Base-by-base conservation (phyloP, 2,329 filamentous ascomycete species). In the Trichoderma pleuroti region DNA sequence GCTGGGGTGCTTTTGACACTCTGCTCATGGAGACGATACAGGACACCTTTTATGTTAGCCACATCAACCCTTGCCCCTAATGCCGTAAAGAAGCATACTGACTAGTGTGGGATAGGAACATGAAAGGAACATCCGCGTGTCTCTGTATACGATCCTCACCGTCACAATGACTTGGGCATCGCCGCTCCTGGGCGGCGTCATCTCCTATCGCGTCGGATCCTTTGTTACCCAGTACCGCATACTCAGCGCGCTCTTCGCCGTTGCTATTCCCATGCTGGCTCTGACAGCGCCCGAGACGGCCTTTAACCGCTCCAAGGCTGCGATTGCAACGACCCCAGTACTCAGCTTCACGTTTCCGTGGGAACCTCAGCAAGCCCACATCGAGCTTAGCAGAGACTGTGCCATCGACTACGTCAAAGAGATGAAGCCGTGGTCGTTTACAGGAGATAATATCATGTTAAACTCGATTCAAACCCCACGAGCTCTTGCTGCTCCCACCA, bases 1-100 rank as follows among this genome's bases (percentile, higher is more conserved):
- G 85, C n/a, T 88, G 87, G 85, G 87, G 87, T 7, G 83, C 84
- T 12, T 87, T 89, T 71, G 87, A 90, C 73, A 84, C 82, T 6
- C 77, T 89, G 49, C 80, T 87, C 34, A 77, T 85, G 36, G 82
- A 82, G 2, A 86, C 84, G 2, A 85, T 90, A 62, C 83, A 86
- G 60, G 87, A 90, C 73, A 85, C 85, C 1, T 89, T 84, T 76
- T 89, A 87, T 75, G 86, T 88, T 77, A 85, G 39, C 30, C 26
- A 24, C 12, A 12, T 24, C 21, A 24, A 34, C 6, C 5, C 11
- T 34, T 11, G 10, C 10, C 24, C 4, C 9, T 32, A 2, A 7
- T 5, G 18, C 2, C 14, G 16, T 5, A 30, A 24, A 12, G 36
- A 9, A n/a, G 9, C 18, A 11, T 49, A 34, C 71, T 72, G 12